phyloP scores from a whole-genome alignment of 345 rosid genomes.

The Clarkia xantiana region DNA sequence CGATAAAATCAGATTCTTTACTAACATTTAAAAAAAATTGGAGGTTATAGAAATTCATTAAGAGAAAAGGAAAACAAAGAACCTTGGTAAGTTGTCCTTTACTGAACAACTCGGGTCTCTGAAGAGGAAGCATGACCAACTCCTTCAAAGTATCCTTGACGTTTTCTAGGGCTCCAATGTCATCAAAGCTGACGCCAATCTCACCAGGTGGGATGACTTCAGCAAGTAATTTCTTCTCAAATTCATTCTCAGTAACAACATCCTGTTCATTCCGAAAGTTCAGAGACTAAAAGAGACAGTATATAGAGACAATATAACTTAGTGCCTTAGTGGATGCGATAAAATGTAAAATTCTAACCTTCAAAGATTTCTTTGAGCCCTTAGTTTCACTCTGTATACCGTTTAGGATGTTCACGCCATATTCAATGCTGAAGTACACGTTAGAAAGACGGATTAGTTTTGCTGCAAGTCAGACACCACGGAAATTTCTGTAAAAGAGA shows the following conservation, averaged over 20 bases:
- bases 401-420: constrained; percentile 57
- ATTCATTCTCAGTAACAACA: constrained; percentile 93
- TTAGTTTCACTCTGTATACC: constrained; percentile 59
- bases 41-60: background rate
- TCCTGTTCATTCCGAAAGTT: constrained; percentile 32
- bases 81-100: constrained; percentile 99
- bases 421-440: constrained; percentile 38
- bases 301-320: background rate
- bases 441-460: background rate
- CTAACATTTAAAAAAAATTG: background rate
- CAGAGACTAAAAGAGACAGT: background rate
- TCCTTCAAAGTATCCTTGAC: constrained; percentile 98
- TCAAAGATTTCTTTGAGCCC: constrained; percentile 65
- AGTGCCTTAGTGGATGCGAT: background rate
- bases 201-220: constrained; percentile 98
- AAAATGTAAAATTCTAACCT: constrained; percentile 25
- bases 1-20: too few species aligned
- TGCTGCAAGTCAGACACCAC: too few species aligned
- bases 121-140: constrained; percentile 99
- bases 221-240: constrained; percentile 88
- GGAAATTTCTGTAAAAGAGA: too few species aligned
- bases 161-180: constrained; percentile 92
- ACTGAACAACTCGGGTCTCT: constrained; percentile 92
- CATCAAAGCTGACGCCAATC: constrained; percentile 91
- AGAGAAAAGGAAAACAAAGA: background rate